These are phyloP conservation scores for Gnomoniopsis smithogilvyi DNA, from an alignment of 2,329 filamentous ascomycete genomes.

Conservation along the genomic window DNA sequence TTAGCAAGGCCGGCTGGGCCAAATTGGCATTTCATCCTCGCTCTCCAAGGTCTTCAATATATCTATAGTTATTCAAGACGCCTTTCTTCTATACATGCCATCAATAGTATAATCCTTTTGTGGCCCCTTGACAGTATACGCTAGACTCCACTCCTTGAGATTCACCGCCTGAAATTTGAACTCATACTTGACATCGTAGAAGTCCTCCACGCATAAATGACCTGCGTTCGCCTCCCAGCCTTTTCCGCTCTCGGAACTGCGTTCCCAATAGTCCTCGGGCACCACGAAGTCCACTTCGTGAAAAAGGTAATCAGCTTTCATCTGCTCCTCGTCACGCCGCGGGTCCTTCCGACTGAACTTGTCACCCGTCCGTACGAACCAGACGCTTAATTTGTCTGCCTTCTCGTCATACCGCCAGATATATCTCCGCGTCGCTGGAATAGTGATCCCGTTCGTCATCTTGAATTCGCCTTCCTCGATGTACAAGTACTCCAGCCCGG, in stretches of 20 bases:
- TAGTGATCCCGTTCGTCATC: slow-evolving; percentile 51
- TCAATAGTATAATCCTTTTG: slow-evolving; percentile 69
- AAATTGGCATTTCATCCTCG: too few relatives aligned
- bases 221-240: slow-evolving; percentile 64
- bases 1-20: too few relatives aligned
- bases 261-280: slow-evolving; percentile 24
- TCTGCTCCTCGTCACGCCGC: slow-evolving; percentile 66
- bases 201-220: slow-evolving; percentile 69
- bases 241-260: slow-evolving; percentile 28
- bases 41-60: too few relatives aligned
- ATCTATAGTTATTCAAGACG: too few relatives aligned
- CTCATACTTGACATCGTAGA: slow-evolving; percentile 67
- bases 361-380: slow-evolving; percentile 69
- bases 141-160: slow-evolving; percentile 55
- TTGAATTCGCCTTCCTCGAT: slow-evolving; percentile 64
- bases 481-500: slow-evolving; percentile 63
- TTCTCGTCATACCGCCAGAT: slow-evolving; percentile 67
- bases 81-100: slow-evolving; percentile 46
- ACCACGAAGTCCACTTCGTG: slow-evolving; percentile 65
- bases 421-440: slow-evolving; percentile 64
- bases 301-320: slow-evolving; percentile 69
- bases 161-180: slow-evolving; percentile 61
- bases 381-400: slow-evolving; percentile 62
- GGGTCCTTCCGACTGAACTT: slow-evolving; percentile 63
- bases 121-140: slow-evolving; percentile 66